Evolutionary conservation across 805 yeast genomes (phyloP).

Genomic region (Grigorovia yakushimaensis): DNA sequence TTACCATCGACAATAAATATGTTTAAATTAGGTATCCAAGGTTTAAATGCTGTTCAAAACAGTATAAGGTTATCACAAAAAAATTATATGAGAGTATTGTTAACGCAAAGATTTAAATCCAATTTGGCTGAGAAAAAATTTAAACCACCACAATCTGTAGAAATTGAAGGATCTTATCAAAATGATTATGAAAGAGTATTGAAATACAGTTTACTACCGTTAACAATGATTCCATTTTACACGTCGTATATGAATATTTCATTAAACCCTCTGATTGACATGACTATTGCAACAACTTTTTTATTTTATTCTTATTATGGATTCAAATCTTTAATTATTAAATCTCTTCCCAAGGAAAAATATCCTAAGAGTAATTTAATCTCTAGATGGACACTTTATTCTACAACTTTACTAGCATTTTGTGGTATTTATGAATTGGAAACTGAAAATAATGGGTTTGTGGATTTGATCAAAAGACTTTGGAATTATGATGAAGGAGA

Average conservation of each 20-base stretch:
- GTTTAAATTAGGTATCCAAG: background rate
- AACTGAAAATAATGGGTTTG: slow-evolving; percentile 54
- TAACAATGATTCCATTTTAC: slow-evolving; percentile 44
- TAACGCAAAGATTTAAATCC: background rate
- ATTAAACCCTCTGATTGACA: slow-evolving; percentile 46
- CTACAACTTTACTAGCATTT: slow-evolving; percentile 55
- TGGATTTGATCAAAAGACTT: slow-evolving; percentile 34
- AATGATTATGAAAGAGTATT: slow-evolving; percentile 64
- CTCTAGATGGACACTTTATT: slow-evolving; percentile 50
- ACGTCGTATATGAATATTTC: slow-evolving; percentile 36
- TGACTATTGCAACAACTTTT: slow-evolving; percentile 44
- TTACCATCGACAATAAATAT: background rate
- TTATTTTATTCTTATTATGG: slow-evolving; percentile 63
- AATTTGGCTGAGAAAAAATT: slow-evolving; percentile 17
- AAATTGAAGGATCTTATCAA: slow-evolving; percentile 59
- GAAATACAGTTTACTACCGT: slow-evolving; percentile 53
- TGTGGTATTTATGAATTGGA: slow-evolving; percentile 68
- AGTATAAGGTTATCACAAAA: background rate
- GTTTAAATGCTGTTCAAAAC: background rate
- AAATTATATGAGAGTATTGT: background rate
- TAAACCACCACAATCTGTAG: slow-evolving; percentile 46
- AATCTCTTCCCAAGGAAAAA: slow-evolving; percentile 67
- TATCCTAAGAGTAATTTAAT: slow-evolving; percentile 54
- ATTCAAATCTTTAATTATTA: slow-evolving; percentile 66
- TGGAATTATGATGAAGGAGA: slow-evolving; percentile 30